Conservation (phyloP, 441 rosid species). For the Populus hybrid region DNA sequence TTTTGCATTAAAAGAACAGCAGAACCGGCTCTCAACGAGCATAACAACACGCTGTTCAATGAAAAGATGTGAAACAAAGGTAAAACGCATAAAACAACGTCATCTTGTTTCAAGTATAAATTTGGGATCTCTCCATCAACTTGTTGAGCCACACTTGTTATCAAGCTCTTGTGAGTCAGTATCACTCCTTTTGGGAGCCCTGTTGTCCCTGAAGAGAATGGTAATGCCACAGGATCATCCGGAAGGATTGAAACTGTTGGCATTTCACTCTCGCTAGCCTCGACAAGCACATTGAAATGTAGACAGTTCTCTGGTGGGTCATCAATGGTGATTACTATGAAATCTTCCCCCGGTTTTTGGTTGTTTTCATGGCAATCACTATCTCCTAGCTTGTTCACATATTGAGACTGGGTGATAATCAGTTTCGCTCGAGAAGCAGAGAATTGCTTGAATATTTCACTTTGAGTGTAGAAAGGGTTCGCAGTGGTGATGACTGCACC, state of each 20-base stretch:
- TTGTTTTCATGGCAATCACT: constrained; percentile 4
- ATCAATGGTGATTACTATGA: constrained; percentile 55
- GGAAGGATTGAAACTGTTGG: constrained; percentile 30
- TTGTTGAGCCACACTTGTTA: constrained; percentile 88
- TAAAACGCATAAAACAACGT: constrained; percentile 71
- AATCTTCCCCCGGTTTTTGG: constrained; percentile 37
- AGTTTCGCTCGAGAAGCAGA: constrained; percentile 46
- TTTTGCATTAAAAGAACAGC: constrained; percentile 79
- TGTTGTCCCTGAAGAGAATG: constrained; percentile 87
- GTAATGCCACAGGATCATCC: constrained; percentile 71
- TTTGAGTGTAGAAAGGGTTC: constrained; percentile 73
- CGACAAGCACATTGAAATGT: constrained; percentile 47
- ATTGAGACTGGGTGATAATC: constrained; percentile 63
- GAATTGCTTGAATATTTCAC: constrained; percentile 67
- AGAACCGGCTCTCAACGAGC: constrained; percentile 66
- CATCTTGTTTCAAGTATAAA: constrained; percentile 45
- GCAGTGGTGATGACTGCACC: constrained; percentile 80
- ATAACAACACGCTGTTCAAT: constrained; percentile 64
- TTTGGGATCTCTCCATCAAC: constrained; percentile 94
- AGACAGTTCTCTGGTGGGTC: constrained; percentile 61
- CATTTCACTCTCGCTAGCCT: constrained; percentile 31
- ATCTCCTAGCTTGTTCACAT: constrained; percentile 53
- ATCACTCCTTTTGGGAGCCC: constrained; percentile 89
- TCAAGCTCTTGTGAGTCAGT: constrained; percentile 68
- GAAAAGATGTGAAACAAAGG: constrained; percentile 87